phyloP scores from a whole-genome alignment of 768 basidiomycete species.

The Suillus weaverae region DNA sequence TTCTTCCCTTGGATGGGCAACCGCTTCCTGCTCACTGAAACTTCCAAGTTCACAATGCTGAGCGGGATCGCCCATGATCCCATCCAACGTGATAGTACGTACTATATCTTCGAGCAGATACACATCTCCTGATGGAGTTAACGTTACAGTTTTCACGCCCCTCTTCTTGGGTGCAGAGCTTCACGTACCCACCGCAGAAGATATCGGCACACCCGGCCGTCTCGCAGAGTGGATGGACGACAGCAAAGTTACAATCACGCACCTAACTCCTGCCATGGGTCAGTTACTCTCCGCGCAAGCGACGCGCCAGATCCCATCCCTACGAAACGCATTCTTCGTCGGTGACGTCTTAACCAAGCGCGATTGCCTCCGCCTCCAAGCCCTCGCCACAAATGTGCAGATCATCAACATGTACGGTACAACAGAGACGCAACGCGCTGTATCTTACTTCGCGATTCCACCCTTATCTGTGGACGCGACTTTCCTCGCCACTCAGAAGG shows the following conservation, averaged over 20 bases:
- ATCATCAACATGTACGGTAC: slow-evolving; percentile 99
- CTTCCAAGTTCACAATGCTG: slow-evolving; percentile 94
- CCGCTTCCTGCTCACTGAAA: slow-evolving; percentile 69
- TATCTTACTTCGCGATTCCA: slow-evolving; percentile 94
- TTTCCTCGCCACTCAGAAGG: slow-evolving; percentile 92
- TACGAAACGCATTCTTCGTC: slow-evolving; percentile 94
- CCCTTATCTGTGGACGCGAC: slow-evolving; percentile 80
- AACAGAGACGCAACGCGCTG: slow-evolving; percentile 98
- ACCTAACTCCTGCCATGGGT: slow-evolving; percentile 98
- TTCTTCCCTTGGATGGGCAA: slow-evolving; percentile 99
- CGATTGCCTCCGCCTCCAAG: slow-evolving; percentile 91
- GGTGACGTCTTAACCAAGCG: slow-evolving; percentile 99
- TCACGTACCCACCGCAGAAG: slow-evolving; percentile 94
- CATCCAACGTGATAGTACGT: slow-evolving; percentile 96
- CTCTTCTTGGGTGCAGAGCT: slow-evolving; percentile 95
- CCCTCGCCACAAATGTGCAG: slow-evolving; percentile 85
- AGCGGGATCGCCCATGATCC: slow-evolving; percentile 99
- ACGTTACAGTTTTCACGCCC: slow-evolving; percentile 85
- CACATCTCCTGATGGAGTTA: slow-evolving; percentile 10
- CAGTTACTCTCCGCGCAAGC: slow-evolving; percentile 93
- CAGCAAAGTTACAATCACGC: slow-evolving; percentile 89
- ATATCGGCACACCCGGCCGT: slow-evolving; percentile 94
- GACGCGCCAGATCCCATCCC: slow-evolving; percentile 77
- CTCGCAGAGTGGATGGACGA: slow-evolving; percentile 99
- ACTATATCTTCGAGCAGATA: neutral